Evolutionary conservation across 108 stramenopile genomes (phyloP).

Genomic region (Schizochytrium sp.): DNA sequence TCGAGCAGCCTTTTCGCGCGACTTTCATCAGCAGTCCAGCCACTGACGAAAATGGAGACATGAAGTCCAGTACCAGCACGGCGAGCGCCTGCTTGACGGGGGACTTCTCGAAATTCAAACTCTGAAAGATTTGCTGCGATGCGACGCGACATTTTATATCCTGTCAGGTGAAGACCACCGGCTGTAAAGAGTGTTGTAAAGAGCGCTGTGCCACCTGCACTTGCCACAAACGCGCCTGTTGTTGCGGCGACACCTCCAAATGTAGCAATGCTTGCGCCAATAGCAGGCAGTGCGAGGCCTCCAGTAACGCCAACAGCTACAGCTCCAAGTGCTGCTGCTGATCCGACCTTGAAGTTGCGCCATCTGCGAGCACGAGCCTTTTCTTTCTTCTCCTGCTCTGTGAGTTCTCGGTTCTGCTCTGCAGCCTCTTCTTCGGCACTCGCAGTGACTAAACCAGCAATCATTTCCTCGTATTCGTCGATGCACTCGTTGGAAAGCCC

Average conservation of each 20-base stretch:
- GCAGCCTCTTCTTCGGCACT: slow-evolving; percentile 45
- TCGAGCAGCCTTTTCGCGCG: background rate
- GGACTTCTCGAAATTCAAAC: slow-evolving; percentile 34
- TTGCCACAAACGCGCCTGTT: slow-evolving; percentile 54
- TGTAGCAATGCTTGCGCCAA: slow-evolving; percentile 34
- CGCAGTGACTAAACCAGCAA: slow-evolving; percentile 40
- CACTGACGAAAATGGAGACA: slow-evolving; percentile 27
- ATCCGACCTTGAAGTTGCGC: slow-evolving; percentile 25
- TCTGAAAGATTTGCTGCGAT: slow-evolving; percentile 4
- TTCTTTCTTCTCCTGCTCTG: background rate
- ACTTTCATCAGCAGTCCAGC: background rate
- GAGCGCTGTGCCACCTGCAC: slow-evolving; percentile 42
- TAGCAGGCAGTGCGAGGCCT: slow-evolving; percentile 43
- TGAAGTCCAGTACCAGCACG: slow-evolving; percentile 39
- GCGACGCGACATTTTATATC: slow-evolving; percentile 24
- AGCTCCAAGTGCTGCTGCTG: slow-evolving; percentile 29
- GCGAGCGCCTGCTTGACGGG: background rate
- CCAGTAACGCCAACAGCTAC: slow-evolving; percentile 37
- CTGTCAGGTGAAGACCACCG: background rate
- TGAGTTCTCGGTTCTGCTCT: background rate
- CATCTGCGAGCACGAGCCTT: background rate
- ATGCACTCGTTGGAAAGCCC: slow-evolving; percentile 39
- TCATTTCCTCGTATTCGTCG: slow-evolving; percentile 61
- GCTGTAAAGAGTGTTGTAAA: slow-evolving; percentile 52
- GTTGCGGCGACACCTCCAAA: slow-evolving; percentile 51